Evolutionary conservation across 2,329 filamentous ascomycete genomes (phyloP), one percentile per base, ranked within the genome.

Genomic region (Colletotrichum sojae): DNA sequence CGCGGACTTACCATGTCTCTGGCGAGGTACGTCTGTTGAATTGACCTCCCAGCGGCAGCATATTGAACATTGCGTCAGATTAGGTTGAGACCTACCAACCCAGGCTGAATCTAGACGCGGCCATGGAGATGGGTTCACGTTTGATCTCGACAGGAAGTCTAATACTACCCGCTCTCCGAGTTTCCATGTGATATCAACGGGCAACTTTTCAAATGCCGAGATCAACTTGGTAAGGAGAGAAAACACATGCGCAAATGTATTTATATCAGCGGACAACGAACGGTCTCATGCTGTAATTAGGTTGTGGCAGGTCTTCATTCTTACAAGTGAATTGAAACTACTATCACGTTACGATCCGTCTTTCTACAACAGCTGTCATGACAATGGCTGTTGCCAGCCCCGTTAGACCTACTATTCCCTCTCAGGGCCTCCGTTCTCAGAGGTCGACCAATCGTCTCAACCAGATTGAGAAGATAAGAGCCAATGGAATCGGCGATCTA

Each of bases 381-480:
- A 59, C 31, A 15, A 66, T 69, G 54, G 39, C 54, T 10, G 43
- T 66, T 13, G n/a, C 66, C 6, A 46, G 48, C 10, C 61, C 55
- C 1, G 27, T 49, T 5, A 51, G 39, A 55, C 22, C 54, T 13
- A 16, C 31, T 5, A 48, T 27, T 6, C 66, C 61, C 0, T 43
- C 27, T 10, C 2, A 46, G 15, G 61, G 61, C 12, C 40, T 69
- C 1, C 54, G 49, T 8, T 69, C 61, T 16, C 48, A 65, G 39
- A 6, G 46, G 18, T 65, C 65, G 3, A 59, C 18, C 13, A 27
- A 75, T 3, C 75, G 82, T 1, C 75, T 82, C 4, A 77, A 82
- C 13, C 75, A 77, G 10, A 76, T 82, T 22, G 79, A 82, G 49
- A 75, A 71, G 1, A 76, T 83, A 0, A 76, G 79, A 13, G 75